Conservation (phyloP, 306 rosid species). For the Rosa chinensis region DNA sequence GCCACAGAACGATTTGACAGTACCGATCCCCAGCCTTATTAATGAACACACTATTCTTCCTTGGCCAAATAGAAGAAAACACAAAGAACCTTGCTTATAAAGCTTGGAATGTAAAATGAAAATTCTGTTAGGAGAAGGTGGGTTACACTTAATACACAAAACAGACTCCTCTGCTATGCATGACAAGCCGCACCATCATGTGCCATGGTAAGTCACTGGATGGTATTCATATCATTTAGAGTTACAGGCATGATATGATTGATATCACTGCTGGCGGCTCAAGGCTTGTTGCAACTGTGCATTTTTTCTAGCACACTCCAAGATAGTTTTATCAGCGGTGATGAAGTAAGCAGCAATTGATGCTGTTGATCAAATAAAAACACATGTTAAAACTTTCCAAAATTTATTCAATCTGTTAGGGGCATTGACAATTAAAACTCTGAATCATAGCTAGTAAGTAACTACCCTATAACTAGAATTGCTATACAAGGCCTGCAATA, state of each 20-base stretch:
- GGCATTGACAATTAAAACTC: background rate
- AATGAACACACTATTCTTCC: background rate
- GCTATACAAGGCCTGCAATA: background rate
- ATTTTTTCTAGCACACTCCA: slow-evolving; percentile 88
- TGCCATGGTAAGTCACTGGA: background rate
- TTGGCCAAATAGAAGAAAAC: background rate
- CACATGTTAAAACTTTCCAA: slow-evolving; percentile 8
- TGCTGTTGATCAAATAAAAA: slow-evolving; percentile 57
- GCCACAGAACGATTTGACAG: background rate
- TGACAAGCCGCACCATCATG: slow-evolving; percentile 11
- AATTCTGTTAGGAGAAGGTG: background rate
- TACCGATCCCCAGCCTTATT: background rate
- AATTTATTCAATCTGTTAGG: background rate
- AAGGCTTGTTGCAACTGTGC: slow-evolving; percentile 61
- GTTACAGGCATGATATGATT: background rate
- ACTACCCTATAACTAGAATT: background rate
- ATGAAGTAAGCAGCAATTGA: slow-evolving; percentile 76
- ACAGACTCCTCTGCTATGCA: slow-evolving; percentile 4
- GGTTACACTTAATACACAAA: background rate
- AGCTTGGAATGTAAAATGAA: too few species aligned
- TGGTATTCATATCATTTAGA: background rate
- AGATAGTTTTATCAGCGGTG: slow-evolving; percentile 76
- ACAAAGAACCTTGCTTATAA: too few species aligned
- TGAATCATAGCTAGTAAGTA: background rate
- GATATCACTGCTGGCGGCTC: slow-evolving; percentile 42